phyloP scores from a whole-genome alignment of 495 filamentous ascomycete genomes.

The Halenospora varia region DNA sequence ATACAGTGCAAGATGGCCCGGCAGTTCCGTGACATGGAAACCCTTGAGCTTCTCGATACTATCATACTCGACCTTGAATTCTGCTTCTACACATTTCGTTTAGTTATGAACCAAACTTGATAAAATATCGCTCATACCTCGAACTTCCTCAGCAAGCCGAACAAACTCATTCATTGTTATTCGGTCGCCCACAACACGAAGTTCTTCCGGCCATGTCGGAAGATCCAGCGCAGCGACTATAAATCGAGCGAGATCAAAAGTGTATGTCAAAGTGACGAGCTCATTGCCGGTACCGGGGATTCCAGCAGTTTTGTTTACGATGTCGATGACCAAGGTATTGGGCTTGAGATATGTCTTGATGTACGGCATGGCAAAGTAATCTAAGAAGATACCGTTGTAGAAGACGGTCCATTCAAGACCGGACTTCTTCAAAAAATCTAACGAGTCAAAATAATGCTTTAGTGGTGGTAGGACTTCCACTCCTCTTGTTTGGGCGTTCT shows the following conservation, averaged over 20 bases:
- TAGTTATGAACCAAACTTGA: no score
- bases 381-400: conserved; percentile 49
- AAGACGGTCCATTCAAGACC: conserved; percentile 45
- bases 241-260: conserved; percentile 47
- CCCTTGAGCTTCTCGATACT: conserved; percentile 38
- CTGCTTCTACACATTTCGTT: no score
- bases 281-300: conserved; percentile 50
- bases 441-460: conserved; percentile 13
- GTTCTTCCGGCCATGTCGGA: conserved; percentile 42
- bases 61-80: conserved; percentile 48
- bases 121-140: conserved; percentile 33
- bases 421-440: conserved; percentile 20
- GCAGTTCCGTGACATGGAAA: conserved; percentile 45
- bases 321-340: conserved; percentile 41
- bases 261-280: conserved; percentile 47
- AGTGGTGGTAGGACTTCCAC: no score
- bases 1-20: conserved; percentile 30
- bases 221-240: conserved; percentile 41
- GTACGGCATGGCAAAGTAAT: conserved; percentile 49
- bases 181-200: conserved; percentile 40
- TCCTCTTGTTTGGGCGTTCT: no score
- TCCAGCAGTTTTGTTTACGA: conserved; percentile 38
- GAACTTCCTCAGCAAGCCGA: conserved; percentile 39
- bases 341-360: conserved; percentile 38
- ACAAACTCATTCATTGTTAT: conserved; percentile 46